A percentile compares a stretch with the other conserved stretches of the same genome.
Evolutionary conservation across 306 rosid species (phyloP).

Genomic region (Citrullus mucosospermus): DNA sequence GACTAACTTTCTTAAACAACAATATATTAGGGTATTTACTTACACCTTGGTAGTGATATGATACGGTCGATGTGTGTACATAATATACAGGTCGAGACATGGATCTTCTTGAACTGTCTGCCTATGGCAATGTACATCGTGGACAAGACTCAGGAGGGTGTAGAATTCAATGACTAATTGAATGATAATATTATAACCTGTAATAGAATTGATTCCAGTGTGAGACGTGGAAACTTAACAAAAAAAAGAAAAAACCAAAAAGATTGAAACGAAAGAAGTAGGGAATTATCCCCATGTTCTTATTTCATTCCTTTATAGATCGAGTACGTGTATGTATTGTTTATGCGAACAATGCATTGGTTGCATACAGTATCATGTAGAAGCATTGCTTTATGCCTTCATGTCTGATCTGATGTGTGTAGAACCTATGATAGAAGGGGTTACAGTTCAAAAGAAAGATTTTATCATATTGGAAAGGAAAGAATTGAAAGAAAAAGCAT

Average conservation of each 20-base stretch:
- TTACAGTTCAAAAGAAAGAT: background rate
- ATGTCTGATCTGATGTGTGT: background rate
- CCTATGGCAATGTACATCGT: conserved; percentile 62
- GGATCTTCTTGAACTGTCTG: conserved; percentile 89
- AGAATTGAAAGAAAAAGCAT: background rate
- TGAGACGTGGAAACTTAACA: background rate
- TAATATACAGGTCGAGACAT: conserved; percentile 62
- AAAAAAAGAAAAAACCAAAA: no score
- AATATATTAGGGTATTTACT: background rate
- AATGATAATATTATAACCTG: background rate
- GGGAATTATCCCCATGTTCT: background rate
- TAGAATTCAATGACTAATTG: conserved; percentile 53
- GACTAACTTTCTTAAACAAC: background rate
- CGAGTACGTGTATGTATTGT: background rate
- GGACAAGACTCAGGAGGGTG: conserved; percentile 76
- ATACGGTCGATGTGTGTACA: conserved; percentile 11
- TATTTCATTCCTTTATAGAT: background rate
- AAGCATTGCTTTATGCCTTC: background rate
- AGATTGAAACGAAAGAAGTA: background rate
- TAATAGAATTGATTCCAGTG: background rate
- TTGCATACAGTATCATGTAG: background rate
- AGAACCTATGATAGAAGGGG: background rate
- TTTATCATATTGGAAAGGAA: background rate
- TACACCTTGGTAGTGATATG: background rate
- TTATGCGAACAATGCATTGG: background rate